Evolutionary conservation across 2,329 filamentous ascomycete species (phyloP).

Genomic region (Diaporthe longicolla): DNA sequence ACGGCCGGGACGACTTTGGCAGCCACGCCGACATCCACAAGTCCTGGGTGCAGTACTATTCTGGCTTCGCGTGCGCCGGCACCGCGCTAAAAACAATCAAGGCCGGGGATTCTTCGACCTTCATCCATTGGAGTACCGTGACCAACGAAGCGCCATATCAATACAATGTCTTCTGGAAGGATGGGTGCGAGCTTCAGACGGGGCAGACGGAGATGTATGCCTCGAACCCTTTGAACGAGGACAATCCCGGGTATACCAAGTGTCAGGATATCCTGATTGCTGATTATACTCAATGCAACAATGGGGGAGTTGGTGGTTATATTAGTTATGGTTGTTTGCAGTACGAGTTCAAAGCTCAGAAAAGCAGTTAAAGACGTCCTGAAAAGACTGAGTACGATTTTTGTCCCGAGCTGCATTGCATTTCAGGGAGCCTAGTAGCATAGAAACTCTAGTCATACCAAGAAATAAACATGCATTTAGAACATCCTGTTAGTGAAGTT

Average conservation of each 20-base stretch:
- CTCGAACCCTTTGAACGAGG: constrained; percentile 18
- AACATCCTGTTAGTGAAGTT: constrained; percentile 2
- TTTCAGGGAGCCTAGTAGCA: constrained; percentile 5
- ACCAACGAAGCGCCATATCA: constrained; percentile 10
- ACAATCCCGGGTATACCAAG: not conserved
- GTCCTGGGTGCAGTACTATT: constrained; percentile 16
- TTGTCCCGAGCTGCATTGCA: constrained; percentile 1
- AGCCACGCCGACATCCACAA: constrained; percentile 18
- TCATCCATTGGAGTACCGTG: constrained; percentile 11
- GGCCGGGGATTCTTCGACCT: constrained; percentile 17
- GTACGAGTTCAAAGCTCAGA: constrained; percentile 21
- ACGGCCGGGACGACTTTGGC: constrained; percentile 11
- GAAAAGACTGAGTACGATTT: not conserved
- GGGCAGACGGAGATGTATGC: constrained; percentile 8
- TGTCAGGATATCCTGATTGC: constrained; percentile 14
- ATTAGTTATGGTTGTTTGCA: constrained; percentile 12
- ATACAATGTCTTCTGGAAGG: constrained; percentile 21
- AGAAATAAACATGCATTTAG: not conserved
- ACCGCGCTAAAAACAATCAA: constrained; percentile 11
- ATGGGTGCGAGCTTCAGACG: constrained; percentile 12
- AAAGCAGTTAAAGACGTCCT: constrained; percentile 14
- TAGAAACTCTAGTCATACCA: constrained; percentile 8
- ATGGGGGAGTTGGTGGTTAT: constrained; percentile 20
- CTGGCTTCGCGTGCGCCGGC: not conserved
- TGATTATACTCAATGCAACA: constrained; percentile 17